phyloP scores from a whole-genome alignment of 371 early-diverging fungal species.

The Rhizomucor miehei region DNA sequence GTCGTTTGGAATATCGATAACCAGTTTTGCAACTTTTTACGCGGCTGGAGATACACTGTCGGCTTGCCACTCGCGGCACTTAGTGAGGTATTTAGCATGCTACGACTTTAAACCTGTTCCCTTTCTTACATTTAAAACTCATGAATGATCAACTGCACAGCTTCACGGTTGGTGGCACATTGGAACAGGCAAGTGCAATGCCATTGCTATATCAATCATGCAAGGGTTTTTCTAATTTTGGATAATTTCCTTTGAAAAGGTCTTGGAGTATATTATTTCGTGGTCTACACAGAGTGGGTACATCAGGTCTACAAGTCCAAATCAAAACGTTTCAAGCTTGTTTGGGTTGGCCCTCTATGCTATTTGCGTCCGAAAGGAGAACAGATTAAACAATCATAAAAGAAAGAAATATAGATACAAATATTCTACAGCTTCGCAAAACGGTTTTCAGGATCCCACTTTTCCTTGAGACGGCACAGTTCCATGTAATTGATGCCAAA shows the following conservation, averaged over 20 bases:
- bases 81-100: slow-evolving; percentile 28
- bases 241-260: slow-evolving; percentile 21
- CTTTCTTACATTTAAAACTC: not conserved
- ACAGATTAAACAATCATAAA: not conserved
- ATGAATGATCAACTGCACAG: slow-evolving; percentile 51
- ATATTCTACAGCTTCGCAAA: slow-evolving; percentile 9
- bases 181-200: slow-evolving; percentile 37
- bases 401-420: not conserved
- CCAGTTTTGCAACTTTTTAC: slow-evolving; percentile 56
- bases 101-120: not conserved
- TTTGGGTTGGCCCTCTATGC: slow-evolving; percentile 37
- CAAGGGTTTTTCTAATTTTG: not conserved
- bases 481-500: slow-evolving; percentile 25
- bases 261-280: slow-evolving; percentile 36
- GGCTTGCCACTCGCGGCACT: slow-evolving; percentile 52
- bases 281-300: slow-evolving; percentile 40
- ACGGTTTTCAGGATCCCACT: slow-evolving; percentile 26
- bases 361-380: slow-evolving; percentile 33
- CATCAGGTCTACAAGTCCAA: slow-evolving; percentile 18
- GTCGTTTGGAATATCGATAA: slow-evolving; percentile 82
- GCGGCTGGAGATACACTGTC: slow-evolving; percentile 44
- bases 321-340: slow-evolving; percentile 15
- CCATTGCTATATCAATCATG: not conserved
- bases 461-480: slow-evolving; percentile 21
- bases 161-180: slow-evolving; percentile 89